These are phyloP conservation scores for Claviceps sp. DNA, from an alignment of 2,329 filamentous ascomycete species.

Conservation along the genomic window DNA sequence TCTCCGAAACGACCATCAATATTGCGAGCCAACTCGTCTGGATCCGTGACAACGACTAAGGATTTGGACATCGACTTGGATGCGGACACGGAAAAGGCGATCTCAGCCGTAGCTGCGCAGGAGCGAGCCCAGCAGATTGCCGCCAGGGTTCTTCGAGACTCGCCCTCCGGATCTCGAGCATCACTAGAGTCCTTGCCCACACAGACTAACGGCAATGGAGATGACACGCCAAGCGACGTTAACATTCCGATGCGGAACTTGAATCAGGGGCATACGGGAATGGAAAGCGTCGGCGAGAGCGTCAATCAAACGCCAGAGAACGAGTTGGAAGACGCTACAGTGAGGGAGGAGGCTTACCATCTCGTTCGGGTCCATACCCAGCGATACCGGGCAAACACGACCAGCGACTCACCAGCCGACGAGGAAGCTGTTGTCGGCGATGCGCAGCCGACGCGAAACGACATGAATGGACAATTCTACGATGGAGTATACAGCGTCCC, in stretches of 20 bases:
- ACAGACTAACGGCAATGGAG: conserved; percentile 15
- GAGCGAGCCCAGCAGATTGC: conserved; percentile 29
- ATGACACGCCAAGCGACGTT: conserved; percentile 11
- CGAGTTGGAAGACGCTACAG: background rate
- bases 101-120: conserved; percentile 28
- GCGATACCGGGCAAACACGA: conserved; percentile 9
- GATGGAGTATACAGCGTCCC: conserved; percentile 29
- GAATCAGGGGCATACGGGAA: conserved; percentile 1
- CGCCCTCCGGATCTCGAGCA: conserved; percentile 21
- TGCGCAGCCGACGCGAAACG: conserved; percentile 12
- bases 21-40: conserved; percentile 27
- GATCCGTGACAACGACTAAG: conserved; percentile 19
- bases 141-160: conserved; percentile 23
- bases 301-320: conserved; percentile 1
- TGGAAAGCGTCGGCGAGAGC: background rate
- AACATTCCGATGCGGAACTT: conserved; percentile 22
- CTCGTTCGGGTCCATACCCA: conserved; percentile 30
- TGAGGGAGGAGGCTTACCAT: conserved; percentile 25
- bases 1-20: conserved; percentile 25
- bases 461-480: conserved; percentile 25
- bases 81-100: conserved; percentile 13
- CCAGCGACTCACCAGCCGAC: conserved; percentile 4
- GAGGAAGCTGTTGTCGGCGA: conserved; percentile 8
- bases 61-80: conserved; percentile 16
- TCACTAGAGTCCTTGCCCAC: conserved; percentile 25